Conservation (phyloP, 164 flowering plant species). For the Umbellularia californica region DNA sequence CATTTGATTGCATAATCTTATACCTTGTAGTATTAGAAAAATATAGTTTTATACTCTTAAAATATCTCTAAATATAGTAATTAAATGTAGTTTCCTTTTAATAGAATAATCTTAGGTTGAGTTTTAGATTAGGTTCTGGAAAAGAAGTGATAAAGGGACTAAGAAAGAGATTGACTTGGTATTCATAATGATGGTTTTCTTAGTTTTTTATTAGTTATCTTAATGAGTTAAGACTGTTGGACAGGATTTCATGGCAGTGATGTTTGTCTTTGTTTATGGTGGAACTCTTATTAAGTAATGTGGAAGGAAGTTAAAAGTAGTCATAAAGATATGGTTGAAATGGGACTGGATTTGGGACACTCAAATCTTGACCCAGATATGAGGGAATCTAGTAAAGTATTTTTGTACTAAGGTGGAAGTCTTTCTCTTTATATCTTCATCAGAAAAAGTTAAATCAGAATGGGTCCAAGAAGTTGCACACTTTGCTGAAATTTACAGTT, state of each 20-base stretch:
- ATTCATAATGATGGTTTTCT: background rate
- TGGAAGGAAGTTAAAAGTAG: background rate
- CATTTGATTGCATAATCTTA: too few relatives aligned
- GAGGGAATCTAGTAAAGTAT: background rate
- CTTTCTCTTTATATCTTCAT: background rate
- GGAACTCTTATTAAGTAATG: background rate
- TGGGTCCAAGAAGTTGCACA: background rate
- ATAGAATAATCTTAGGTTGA: background rate
- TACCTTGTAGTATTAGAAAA: too few relatives aligned
- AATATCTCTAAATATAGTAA: too few relatives aligned
- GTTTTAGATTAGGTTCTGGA: background rate
- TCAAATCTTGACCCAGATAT: background rate
- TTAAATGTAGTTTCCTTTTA: too few relatives aligned
- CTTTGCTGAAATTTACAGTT: background rate
- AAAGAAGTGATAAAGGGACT: background rate
- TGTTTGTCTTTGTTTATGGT: background rate
- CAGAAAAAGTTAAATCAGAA: too few relatives aligned
- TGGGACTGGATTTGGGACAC: background rate
- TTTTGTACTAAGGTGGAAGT: too few relatives aligned
- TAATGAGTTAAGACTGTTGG: background rate
- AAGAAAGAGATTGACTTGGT: constrained; percentile 19
- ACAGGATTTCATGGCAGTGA: background rate
- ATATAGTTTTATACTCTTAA: too few relatives aligned
- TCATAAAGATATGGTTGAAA: background rate
- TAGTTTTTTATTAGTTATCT: background rate